Percentiles rank a stretch among this genome's conserved stretches.
Evolutionary conservation across 805 yeast species (phyloP).

Genomic region (Saturnispora mendoncae): DNA sequence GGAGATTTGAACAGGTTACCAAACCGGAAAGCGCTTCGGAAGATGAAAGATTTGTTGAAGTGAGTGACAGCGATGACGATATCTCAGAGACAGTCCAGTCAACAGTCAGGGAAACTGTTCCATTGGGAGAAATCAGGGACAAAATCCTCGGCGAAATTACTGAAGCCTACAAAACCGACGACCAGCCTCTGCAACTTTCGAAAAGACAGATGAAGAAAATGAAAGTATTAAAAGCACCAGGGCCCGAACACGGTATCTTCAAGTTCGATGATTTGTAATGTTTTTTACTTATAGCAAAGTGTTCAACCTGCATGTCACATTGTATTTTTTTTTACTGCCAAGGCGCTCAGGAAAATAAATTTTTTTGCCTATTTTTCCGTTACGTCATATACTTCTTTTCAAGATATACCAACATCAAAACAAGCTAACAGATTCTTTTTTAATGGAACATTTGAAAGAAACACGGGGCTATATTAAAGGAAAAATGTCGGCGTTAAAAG

Average conservation of each 20-base stretch:
- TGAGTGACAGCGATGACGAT: conserved; percentile 16
- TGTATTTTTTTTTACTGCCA: too few relatives aligned
- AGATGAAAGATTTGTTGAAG: conserved; percentile 7
- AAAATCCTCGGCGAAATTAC: conserved; percentile 22
- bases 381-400: too few relatives aligned
- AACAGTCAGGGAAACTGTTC: conserved; percentile 20
- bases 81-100: too few relatives aligned
- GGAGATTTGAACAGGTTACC: neutral
- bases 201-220: conserved; percentile 25
- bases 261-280: conserved; percentile 45
- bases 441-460: too few relatives aligned
- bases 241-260: conserved; percentile 55
- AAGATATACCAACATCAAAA: too few relatives aligned
- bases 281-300: neutral
- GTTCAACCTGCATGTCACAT: neutral
- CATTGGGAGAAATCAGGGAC: conserved; percentile 20
- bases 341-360: too few relatives aligned
- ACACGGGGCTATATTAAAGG: too few relatives aligned
- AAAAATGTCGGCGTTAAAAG: too few relatives aligned
- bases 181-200: conserved; percentile 13
- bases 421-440: too few relatives aligned
- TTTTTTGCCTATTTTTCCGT: too few relatives aligned
- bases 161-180: conserved; percentile 18
- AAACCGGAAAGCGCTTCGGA: neutral
- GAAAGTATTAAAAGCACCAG: conserved; percentile 36